Conservation (phyloP, 768 basidiomycete species). For the Boletales sp. region DNA sequence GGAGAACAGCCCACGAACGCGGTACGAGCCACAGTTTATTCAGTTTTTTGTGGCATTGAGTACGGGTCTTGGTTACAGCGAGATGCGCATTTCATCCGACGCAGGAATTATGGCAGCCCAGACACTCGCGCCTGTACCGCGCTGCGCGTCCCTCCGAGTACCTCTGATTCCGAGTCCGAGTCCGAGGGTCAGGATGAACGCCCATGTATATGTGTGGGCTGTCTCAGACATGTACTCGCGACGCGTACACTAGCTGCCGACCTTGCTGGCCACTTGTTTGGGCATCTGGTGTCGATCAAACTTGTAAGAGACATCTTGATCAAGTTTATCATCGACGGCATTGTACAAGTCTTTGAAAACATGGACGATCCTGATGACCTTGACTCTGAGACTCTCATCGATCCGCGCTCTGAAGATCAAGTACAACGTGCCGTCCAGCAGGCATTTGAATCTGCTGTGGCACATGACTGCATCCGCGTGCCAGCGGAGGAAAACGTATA, state of each 20-base stretch:
- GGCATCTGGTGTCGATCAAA: neutral
- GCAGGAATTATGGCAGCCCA: neutral
- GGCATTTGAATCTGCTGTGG: conserved; percentile 3
- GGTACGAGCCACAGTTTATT: neutral
- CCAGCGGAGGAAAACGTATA: neutral
- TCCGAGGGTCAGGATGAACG: neutral
- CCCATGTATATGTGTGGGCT: neutral
- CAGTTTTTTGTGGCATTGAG: neutral
- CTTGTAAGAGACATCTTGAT: neutral
- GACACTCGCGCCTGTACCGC: neutral
- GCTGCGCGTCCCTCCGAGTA: neutral
- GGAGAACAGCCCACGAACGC: neutral
- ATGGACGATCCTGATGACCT: no score
- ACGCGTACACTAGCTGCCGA: neutral
- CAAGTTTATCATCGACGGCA: neutral
- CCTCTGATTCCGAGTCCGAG: neutral
- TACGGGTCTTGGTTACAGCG: neutral
- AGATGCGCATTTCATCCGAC: neutral
- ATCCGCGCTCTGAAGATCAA: neutral
- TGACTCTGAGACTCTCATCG: neutral
- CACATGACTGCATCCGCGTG: neutral
- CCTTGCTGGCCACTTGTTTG: conserved; percentile 1
- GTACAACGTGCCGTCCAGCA: neutral
- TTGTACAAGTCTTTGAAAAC: conserved; percentile 1
- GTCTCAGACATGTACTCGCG: neutral